A percentile compares a stretch with the other conserved stretches of the same genome.
Evolutionary conservation across 495 filamentous ascomycete genomes (phyloP).

Genomic region (Trichoderma erinaceum): DNA sequence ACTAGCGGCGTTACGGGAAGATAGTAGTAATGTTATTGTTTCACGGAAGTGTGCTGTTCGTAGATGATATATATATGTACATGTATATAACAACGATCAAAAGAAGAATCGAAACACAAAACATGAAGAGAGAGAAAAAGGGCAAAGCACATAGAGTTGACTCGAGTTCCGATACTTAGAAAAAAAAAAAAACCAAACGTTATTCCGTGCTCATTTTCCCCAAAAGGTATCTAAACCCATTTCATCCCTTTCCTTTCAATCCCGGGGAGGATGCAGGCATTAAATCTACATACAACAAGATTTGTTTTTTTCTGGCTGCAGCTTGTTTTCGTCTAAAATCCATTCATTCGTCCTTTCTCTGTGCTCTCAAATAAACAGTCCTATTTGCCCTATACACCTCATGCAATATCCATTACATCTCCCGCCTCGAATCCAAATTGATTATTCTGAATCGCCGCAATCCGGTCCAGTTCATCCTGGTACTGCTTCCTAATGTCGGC

Average conservation of each 20-base stretch:
- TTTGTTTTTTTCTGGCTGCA: background rate
- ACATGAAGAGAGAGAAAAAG: background rate
- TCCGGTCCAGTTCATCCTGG: constrained; percentile 77
- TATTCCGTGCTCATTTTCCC: background rate
- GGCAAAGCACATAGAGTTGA: background rate
- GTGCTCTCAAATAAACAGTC: background rate
- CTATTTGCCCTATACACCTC: background rate
- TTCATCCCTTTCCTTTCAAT: background rate
- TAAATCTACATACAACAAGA: background rate
- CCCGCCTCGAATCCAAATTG: constrained; percentile 49
- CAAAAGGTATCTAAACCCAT: background rate
- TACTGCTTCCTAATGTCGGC: constrained; percentile 80
- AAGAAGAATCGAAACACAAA: background rate
- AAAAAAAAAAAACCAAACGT: background rate
- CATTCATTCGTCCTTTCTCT: background rate
- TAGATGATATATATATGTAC: constrained; percentile 11
- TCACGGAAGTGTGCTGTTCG: background rate
- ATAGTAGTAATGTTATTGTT: background rate
- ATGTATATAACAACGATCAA: background rate
- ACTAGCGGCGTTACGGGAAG: constrained; percentile 3
- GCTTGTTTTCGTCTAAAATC: background rate
- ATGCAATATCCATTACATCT: constrained; percentile 43
- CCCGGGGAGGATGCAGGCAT: background rate
- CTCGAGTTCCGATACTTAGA: background rate
- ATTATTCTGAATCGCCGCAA: constrained; percentile 53